phyloP scores from a whole-genome alignment of 176 grass and related monocot species.

The Aegilops umbellulata region DNA sequence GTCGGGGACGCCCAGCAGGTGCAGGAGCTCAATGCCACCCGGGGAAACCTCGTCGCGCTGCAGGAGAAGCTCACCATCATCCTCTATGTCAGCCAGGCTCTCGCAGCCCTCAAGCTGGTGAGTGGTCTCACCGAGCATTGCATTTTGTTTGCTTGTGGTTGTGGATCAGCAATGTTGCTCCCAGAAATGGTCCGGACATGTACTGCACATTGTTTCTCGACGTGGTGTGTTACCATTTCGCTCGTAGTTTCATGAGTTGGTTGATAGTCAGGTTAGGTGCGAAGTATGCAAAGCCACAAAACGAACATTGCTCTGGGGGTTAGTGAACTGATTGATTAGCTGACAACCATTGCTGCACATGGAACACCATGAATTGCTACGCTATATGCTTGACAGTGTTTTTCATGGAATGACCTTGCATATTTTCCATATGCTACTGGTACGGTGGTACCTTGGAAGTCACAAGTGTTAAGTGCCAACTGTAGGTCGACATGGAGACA shows the following conservation, averaged over 20 bases:
- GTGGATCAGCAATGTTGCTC: constrained; percentile 13
- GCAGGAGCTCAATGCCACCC: constrained; percentile 83
- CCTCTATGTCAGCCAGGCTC: constrained; percentile 83
- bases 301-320: background rate
- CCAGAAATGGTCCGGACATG: background rate
- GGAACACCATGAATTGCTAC: background rate
- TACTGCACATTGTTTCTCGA: background rate
- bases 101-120: constrained; percentile 80
- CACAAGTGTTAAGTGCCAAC: background rate
- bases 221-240: background rate
- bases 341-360: background rate
- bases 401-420: background rate
- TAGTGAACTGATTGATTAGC: background rate
- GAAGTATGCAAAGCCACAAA: background rate
- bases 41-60: constrained; percentile 63
- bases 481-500: background rate
- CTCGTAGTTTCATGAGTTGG: background rate
- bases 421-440: background rate
- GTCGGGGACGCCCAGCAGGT: constrained; percentile 71
- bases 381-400: background rate
- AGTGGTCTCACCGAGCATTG: constrained; percentile 23
- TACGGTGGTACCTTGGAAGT: background rate
- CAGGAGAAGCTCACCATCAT: constrained; percentile 97
- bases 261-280: background rate
- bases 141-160: constrained; percentile 1